Conservation (phyloP, 495 filamentous ascomycete species). For the Hamigera avellanea region DNA sequence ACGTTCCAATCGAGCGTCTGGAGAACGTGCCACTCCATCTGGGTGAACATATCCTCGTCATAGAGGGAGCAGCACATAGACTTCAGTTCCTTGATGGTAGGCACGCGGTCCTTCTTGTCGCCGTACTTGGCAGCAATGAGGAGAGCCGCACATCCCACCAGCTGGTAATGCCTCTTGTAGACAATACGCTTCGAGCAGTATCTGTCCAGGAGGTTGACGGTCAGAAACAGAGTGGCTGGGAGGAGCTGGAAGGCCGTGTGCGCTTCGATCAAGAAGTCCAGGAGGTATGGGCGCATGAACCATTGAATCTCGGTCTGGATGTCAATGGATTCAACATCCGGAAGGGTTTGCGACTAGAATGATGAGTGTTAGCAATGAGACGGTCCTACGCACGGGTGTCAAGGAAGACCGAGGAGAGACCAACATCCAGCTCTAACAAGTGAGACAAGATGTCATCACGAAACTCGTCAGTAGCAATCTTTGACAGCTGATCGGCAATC, state of each 20-base stretch:
- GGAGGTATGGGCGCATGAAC: constrained; percentile 97
- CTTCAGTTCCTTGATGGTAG: constrained; percentile 89
- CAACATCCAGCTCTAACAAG: constrained; percentile 94
- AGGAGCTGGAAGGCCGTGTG: constrained; percentile 89
- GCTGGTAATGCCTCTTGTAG: constrained; percentile 97
- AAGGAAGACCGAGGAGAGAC: constrained; percentile 9
- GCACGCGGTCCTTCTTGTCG: constrained; percentile 93
- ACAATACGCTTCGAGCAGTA: constrained; percentile 98
- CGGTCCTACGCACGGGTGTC: background rate
- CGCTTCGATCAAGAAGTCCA: constrained; percentile 97
- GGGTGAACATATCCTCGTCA: constrained; percentile 98
- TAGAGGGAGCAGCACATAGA: constrained; percentile 98
- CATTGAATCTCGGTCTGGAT: constrained; percentile 98
- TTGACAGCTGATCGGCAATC: constrained; percentile 80
- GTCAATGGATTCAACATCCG: constrained; percentile 94
- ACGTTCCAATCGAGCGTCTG: constrained; percentile 96
- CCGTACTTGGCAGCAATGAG: constrained; percentile 98
- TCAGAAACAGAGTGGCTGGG: constrained; percentile 88
- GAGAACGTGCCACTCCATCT: constrained; percentile 99
- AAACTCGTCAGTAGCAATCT: constrained; percentile 72
- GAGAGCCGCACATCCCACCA: constrained; percentile 92
- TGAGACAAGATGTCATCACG: constrained; percentile 85
- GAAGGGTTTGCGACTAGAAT: constrained; percentile 70
- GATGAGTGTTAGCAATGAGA: constrained; percentile 16
- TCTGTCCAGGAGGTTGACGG: constrained; percentile 90